Evolutionary conservation across 2,329 filamentous ascomycete genomes (phyloP), one percentile per base, ranked within the genome.

Genomic region (Exserohilum rostratum): DNA sequence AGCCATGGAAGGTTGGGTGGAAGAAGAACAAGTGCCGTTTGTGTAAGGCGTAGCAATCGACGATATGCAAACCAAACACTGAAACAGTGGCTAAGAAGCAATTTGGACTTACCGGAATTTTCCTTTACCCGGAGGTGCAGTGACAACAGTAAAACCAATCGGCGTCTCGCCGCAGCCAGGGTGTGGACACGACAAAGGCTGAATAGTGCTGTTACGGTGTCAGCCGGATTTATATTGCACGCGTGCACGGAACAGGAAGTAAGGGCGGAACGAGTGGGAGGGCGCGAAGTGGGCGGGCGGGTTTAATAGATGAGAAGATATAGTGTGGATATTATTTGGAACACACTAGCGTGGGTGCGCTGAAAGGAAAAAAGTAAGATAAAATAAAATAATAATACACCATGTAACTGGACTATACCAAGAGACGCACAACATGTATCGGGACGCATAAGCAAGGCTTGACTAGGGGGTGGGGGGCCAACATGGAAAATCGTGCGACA

Each of bases 281-380:
- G 53, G 33, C 48, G 29, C 42, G 57, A 61, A 50, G 66, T 62
- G 64, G 68, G 56, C 53, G 49, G 57, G 62, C 60, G 65, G 66
- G 64, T 68, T 70, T 70, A 73, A 74, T 72, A 74, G 66, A 74
- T 73, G 66, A 71, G 69, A 67, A 68, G 57, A 63, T 73, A 71
- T 73, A 75, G 68, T 69, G 65, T 70, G 66, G 69, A 68, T 59
- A 74, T 66, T 65, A 62, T 70, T 64, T 65, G 62, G 61, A 17
- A 50, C 58, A 62, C 63, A 65, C 68, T 74, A 73, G 71, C 61
- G 68, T 65, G 57, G 46, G 49, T 64, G 66, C 66, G 70, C 67
- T 68, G 70, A 42, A 15, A 15, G 67, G 30, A 46, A 38, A 46
- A 61, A 67, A 70, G 70, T 71, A 71, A 51, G 39, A 67, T 25